phyloP scores from a whole-genome alignment of 306 rosid species.

The Glycyrrhiza uralensis region DNA sequence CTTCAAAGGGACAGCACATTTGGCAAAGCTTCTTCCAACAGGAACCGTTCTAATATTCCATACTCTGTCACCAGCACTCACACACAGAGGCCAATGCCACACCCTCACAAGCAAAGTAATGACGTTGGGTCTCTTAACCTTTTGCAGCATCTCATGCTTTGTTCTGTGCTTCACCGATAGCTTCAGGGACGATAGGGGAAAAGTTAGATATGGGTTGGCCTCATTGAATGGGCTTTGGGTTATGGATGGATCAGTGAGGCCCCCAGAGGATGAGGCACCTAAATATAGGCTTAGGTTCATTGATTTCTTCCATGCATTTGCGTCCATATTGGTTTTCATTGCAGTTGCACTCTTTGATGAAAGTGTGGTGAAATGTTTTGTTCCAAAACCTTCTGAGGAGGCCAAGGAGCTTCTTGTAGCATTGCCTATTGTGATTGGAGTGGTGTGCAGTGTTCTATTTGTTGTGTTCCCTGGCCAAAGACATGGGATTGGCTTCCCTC shows the following conservation, averaged over 20 bases:
- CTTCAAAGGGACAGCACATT: constrained; percentile 66
- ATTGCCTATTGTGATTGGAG: constrained; percentile 66
- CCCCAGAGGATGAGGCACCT: constrained; percentile 29
- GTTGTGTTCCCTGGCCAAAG: constrained; percentile 64
- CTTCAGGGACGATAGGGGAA: constrained; percentile 56
- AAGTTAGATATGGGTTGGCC: constrained; percentile 61
- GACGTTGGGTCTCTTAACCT: constrained; percentile 45
- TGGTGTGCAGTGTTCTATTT: constrained; percentile 60
- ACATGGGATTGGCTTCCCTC: constrained; percentile 85
- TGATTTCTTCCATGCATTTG: constrained; percentile 72
- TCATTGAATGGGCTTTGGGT: constrained; percentile 66
- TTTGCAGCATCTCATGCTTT: constrained; percentile 56
- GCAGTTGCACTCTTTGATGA: constrained; percentile 71
- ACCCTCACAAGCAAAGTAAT: constrained; percentile 33
- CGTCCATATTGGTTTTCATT: constrained; percentile 60
- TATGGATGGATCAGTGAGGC: constrained; percentile 48
- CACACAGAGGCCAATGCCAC: constrained; percentile 58
- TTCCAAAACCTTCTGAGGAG: constrained; percentile 65
- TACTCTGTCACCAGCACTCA: constrained; percentile 52
- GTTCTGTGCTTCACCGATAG: constrained; percentile 73
- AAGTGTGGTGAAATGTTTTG: constrained; percentile 62
- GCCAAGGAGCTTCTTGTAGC: constrained; percentile 46
- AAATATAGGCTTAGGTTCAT: constrained; percentile 47
- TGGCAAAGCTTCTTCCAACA: constrained; percentile 73
- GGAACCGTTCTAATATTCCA: constrained; percentile 70